Evolutionary conservation across 1,284 basidiomycete species (phyloP).

Genomic region (Waitea zeae): DNA sequence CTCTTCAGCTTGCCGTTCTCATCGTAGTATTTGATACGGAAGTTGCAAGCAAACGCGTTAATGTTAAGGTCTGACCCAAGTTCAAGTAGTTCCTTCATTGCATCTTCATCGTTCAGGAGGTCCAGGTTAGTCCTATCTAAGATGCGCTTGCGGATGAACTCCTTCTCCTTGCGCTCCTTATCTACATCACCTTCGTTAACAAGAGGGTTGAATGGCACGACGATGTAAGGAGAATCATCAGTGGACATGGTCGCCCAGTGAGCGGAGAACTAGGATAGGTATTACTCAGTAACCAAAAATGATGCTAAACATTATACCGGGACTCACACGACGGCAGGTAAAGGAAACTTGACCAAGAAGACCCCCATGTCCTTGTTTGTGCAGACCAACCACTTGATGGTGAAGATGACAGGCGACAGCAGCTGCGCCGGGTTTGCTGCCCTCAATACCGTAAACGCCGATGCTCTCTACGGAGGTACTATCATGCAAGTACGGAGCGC

Average conservation of each 20-base stretch:
- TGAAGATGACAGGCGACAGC: slow-evolving; percentile 18
- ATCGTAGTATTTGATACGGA: too few relatives aligned
- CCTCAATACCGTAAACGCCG: slow-evolving; percentile 26
- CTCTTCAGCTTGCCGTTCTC: too few relatives aligned
- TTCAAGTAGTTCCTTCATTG: slow-evolving; percentile 14
- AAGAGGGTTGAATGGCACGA: slow-evolving; percentile 20
- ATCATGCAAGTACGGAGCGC: slow-evolving; percentile 17
- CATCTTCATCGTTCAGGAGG: slow-evolving; percentile 16
- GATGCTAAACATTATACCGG: too few relatives aligned
- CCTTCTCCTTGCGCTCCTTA: slow-evolving; percentile 15
- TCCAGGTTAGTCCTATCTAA: slow-evolving; percentile 15
- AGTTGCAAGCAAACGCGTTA: slow-evolving; percentile 28
- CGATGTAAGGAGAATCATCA: slow-evolving; percentile 14
- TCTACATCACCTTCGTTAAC: slow-evolving; percentile 13
- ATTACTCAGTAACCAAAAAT: slow-evolving; percentile 3
- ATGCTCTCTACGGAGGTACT: slow-evolving; percentile 16
- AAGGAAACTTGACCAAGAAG: slow-evolving; percentile 22
- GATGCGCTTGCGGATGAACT: slow-evolving; percentile 20
- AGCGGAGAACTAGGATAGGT: slow-evolving; percentile 12
- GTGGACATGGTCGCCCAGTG: slow-evolving; percentile 23
- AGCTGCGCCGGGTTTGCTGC: slow-evolving; percentile 28
- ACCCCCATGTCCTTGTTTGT: slow-evolving; percentile 18
- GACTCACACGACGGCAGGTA: slow-evolving; percentile 15
- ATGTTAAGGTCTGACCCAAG: slow-evolving; percentile 26
- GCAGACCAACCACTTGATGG: slow-evolving; percentile 20